Evolutionary conservation across 306 rosid species (phyloP).

Genomic region (Sphenostylis stenocarpa): DNA sequence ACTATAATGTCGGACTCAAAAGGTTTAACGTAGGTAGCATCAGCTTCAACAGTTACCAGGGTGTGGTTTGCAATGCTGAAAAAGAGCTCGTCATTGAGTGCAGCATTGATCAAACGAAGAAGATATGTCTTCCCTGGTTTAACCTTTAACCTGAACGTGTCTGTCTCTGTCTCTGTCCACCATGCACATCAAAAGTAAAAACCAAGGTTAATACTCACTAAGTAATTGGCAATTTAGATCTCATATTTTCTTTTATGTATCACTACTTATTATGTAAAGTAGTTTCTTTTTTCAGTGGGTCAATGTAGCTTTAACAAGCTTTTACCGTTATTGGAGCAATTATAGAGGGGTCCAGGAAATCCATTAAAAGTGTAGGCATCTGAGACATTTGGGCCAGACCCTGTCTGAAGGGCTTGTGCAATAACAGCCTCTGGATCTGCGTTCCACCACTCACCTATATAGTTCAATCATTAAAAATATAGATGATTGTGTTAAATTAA

Average conservation of each 20-base stretch:
- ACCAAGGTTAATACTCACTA: background rate
- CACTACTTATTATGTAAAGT: background rate
- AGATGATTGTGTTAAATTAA: background rate
- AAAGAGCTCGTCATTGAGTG: constrained; percentile 78
- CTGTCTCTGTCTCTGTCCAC: constrained; percentile 23
- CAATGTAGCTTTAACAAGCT: background rate
- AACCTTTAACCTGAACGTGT: constrained; percentile 63
- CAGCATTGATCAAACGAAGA: constrained; percentile 74
- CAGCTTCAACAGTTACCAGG: constrained; percentile 64
- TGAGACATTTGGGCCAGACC: constrained; percentile 72
- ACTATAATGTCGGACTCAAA: constrained; percentile 45
- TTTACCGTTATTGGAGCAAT: constrained; percentile 58
- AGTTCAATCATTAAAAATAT: background rate
- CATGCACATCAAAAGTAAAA: constrained; percentile 11
- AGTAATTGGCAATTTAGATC: background rate
- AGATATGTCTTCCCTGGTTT: constrained; percentile 73
- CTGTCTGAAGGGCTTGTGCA: constrained; percentile 62
- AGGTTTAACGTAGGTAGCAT: constrained; percentile 65
- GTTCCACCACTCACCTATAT: constrained; percentile 84
- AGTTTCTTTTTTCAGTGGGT: background rate
- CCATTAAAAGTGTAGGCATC: constrained; percentile 78
- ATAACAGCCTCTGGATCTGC: constrained; percentile 63
- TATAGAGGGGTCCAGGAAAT: constrained; percentile 71
- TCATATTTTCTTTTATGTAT: background rate
- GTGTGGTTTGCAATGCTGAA: constrained; percentile 77